Conservation (phyloP, 176 grass and related monocot species). For the Oryza meridionalis region DNA sequence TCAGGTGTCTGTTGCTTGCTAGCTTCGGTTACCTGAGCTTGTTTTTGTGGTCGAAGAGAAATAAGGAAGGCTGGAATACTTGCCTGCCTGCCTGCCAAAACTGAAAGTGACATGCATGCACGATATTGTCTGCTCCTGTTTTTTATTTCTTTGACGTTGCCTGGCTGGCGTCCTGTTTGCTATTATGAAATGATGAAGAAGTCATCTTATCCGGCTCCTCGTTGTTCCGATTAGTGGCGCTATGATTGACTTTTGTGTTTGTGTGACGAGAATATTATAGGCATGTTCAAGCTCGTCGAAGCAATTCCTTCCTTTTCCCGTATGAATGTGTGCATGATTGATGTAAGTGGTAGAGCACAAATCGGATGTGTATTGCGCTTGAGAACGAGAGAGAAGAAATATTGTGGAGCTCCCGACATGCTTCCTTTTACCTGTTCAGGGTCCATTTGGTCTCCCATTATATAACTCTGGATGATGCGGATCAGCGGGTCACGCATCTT, state of each 20-base stretch:
- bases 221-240: not conserved
- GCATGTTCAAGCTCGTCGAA: not conserved
- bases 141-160: not conserved
- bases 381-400: not conserved
- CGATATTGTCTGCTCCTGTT: not conserved
- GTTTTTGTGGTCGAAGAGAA: not conserved
- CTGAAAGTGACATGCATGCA: not conserved
- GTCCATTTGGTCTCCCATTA: not conserved
- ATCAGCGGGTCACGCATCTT: not conserved
- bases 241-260: constrained; percentile 15
- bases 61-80: not conserved
- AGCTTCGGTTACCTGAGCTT: not conserved
- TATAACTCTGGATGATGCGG: not conserved
- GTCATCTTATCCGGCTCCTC: constrained; percentile 35
- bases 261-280: not conserved
- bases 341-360: constrained; percentile 20
- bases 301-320: not conserved
- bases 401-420: not conserved
- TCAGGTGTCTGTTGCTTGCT: not conserved
- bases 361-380: not conserved
- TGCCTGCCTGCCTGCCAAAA: not conserved
- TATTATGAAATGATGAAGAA: not conserved
- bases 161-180: not conserved
- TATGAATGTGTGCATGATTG: not conserved
- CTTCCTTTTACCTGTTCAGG: not conserved